A percentile compares a stretch with the other conserved stretches of the same genome.
These are phyloP conservation scores for Phytopythium delawarense DNA, from an alignment of 352 stramenopile species.

Conservation along the genomic window DNA sequence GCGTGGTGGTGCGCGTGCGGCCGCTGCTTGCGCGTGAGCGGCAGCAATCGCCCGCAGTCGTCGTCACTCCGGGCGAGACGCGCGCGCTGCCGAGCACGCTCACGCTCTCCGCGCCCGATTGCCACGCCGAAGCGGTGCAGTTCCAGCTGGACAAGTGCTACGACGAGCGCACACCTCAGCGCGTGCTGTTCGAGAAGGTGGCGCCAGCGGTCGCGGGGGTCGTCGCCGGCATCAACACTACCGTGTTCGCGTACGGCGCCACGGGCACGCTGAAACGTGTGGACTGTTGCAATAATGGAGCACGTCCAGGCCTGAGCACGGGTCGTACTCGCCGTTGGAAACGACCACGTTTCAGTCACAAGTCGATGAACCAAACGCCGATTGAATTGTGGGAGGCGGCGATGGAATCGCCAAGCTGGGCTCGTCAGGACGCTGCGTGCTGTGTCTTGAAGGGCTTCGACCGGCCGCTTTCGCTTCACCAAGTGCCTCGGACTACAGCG, in stretches of 20 bases:
- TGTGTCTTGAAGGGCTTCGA: too few species aligned
- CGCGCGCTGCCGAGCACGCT: neutral
- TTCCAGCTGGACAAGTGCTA: slow-evolving; percentile 47
- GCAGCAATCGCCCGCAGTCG: slow-evolving; percentile 16
- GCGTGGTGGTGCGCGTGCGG: slow-evolving; percentile 39
- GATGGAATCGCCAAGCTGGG: too few species aligned
- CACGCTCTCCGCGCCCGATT: neutral
- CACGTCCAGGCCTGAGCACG: slow-evolving; percentile 33
- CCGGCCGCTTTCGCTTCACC: too few species aligned
- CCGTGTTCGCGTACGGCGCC: slow-evolving; percentile 56
- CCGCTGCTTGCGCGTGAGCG: slow-evolving; percentile 26
- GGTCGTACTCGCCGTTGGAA: too few species aligned
- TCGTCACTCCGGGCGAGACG: neutral
- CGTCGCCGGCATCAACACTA: slow-evolving; percentile 41
- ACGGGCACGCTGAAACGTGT: too few species aligned
- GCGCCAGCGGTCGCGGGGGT: slow-evolving; percentile 25
- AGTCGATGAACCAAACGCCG: too few species aligned
- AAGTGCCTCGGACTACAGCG: too few species aligned
- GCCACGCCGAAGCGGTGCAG: neutral
- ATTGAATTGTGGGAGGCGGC: too few species aligned
- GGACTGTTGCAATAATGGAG: too few species aligned
- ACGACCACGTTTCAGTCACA: too few species aligned
- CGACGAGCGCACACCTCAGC: slow-evolving; percentile 29
- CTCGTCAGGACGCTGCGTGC: too few species aligned
- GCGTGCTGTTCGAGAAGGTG: slow-evolving; percentile 32